Conservation (phyloP, 2,329 filamentous ascomycete species). For the Graphilbum fragrans region DNA sequence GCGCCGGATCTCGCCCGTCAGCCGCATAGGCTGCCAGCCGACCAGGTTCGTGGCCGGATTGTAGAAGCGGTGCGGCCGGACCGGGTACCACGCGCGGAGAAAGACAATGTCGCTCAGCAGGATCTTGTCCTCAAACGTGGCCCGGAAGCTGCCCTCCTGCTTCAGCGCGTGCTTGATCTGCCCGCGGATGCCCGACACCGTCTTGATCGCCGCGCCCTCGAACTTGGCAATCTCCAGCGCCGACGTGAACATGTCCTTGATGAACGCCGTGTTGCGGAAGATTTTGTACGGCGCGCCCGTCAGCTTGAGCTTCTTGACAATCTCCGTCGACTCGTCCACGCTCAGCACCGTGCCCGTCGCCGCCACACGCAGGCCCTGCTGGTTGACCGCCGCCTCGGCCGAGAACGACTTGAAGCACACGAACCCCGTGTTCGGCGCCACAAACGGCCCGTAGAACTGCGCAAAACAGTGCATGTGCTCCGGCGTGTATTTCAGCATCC, state of each 20-base stretch:
- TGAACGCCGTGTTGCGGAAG: conserved; percentile 98
- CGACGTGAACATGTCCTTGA: conserved; percentile 96
- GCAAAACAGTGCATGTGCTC: conserved; percentile 99
- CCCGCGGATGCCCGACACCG: conserved; percentile 86
- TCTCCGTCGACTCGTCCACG: conserved; percentile 91
- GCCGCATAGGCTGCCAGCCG: conserved; percentile 85
- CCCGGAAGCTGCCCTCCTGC: conserved; percentile 89
- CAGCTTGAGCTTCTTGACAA: conserved; percentile 97
- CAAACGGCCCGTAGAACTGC: conserved; percentile 88
- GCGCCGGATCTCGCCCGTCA: conserved; percentile 82
- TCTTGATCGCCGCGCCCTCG: conserved; percentile 89
- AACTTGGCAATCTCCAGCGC: conserved; percentile 95
- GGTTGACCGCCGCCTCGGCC: conserved; percentile 50
- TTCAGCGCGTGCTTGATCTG: conserved; percentile 97
- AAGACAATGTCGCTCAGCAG: conserved; percentile 95
- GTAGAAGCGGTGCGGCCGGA: conserved; percentile 92
- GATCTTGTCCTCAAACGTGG: conserved; percentile 97
- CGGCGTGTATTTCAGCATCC: conserved; percentile 97
- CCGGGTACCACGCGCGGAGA: conserved; percentile 89
- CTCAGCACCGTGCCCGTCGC: conserved; percentile 88
- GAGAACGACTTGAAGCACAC: conserved; percentile 86
- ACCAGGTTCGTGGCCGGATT: conserved; percentile 91
- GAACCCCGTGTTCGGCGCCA: conserved; percentile 92
- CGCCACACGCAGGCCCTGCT: conserved; percentile 72
- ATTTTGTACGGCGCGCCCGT: conserved; percentile 68